Conservation (phyloP, 1,284 basidiomycete genomes). For the Tetrapyrgos nigripes region DNA sequence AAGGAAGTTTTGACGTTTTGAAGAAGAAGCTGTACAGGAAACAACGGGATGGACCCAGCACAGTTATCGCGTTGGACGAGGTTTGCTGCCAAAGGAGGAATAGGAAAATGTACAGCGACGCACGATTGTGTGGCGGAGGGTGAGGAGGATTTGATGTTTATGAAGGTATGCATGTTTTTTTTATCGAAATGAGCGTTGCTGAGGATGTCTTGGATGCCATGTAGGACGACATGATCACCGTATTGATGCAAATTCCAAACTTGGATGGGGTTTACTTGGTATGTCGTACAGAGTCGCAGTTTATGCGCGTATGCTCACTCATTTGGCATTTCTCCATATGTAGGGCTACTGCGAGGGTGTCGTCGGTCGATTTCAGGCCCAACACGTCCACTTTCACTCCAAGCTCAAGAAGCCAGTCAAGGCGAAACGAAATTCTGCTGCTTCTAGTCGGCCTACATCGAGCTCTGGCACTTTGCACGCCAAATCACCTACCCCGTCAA, state of each 20-base stretch:
- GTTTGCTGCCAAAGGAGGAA: constrained; percentile 82
- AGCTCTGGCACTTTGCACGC: constrained; percentile 15
- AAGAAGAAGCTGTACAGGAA: too few relatives aligned
- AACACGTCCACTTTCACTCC: constrained; percentile 74
- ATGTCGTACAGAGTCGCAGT: too few relatives aligned
- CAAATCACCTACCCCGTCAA: constrained; percentile 25
- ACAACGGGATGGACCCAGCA: constrained; percentile 62
- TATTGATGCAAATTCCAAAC: constrained; percentile 77
- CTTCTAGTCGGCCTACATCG: constrained; percentile 15
- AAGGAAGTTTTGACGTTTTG: too few relatives aligned
- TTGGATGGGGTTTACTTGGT: constrained; percentile 67
- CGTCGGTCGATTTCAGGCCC: constrained; percentile 79
- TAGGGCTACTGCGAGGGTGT: constrained; percentile 92
- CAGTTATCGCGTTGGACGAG: constrained; percentile 82
- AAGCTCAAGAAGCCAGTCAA: constrained; percentile 84
- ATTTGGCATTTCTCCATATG: constrained; percentile 9
- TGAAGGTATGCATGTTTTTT: constrained; percentile 55
- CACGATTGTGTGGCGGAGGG: constrained; percentile 82
- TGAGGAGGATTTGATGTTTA: constrained; percentile 87
- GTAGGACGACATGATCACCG: constrained; percentile 81
- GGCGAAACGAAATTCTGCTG: constrained; percentile 61
- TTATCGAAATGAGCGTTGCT: background rate
- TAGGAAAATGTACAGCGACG: constrained; percentile 75
- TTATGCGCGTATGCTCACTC: constrained; percentile 2
- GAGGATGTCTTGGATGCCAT: constrained; percentile 5